Percentiles rank a stretch among this genome's conserved stretches.
phyloP scores from a whole-genome alignment of 2,329 filamentous ascomycete species.

The Diaporthe aspalathi region DNA sequence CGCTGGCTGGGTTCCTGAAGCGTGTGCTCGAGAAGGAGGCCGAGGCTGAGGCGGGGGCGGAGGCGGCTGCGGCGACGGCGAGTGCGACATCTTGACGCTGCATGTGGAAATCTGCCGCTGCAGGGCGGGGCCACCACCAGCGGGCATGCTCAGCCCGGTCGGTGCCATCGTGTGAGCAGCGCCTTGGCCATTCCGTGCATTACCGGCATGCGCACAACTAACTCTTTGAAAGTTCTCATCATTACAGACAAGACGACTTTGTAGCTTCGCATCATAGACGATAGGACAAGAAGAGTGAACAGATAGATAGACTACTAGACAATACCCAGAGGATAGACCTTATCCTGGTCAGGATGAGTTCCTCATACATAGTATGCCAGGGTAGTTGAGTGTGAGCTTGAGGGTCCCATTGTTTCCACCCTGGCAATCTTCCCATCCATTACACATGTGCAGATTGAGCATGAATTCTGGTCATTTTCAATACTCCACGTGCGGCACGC shows the following conservation, averaged over 20 bases:
- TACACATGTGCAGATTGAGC: no score
- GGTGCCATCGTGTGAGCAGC: background rate
- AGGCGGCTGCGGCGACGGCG: background rate
- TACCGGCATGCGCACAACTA: no score
- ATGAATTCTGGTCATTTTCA: background rate
- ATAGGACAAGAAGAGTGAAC: background rate
- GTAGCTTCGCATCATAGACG: background rate
- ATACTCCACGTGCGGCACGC: background rate
- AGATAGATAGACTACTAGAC: background rate
- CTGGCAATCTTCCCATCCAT: background rate
- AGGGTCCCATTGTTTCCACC: background rate
- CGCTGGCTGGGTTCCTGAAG: conserved; percentile 77
- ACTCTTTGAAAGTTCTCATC: no score
- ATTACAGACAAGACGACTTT: background rate
- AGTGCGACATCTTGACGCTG: background rate
- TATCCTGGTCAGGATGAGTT: background rate
- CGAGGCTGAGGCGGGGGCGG: background rate
- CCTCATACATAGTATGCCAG: no score
- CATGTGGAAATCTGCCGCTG: no score
- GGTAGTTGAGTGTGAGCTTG: background rate
- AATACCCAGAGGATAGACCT: background rate
- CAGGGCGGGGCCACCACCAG: background rate
- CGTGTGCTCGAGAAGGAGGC: conserved; percentile 42
- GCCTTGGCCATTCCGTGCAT: background rate
- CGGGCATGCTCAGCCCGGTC: background rate